phyloP scores from a whole-genome alignment of 1,139 yeast genomes.

The Debaryomyces nepalensis region DNA sequence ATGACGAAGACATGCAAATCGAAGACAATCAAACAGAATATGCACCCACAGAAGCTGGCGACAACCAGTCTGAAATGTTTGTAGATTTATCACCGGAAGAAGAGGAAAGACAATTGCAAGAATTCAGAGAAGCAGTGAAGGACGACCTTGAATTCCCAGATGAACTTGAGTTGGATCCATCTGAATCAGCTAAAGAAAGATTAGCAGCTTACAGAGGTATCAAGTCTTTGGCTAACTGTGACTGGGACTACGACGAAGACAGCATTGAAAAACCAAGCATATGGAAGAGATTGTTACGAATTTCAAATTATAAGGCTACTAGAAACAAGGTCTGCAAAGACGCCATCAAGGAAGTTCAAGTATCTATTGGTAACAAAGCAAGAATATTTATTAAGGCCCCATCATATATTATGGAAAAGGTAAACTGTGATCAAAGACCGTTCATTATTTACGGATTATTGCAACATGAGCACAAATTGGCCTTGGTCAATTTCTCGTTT shows the following conservation, averaged over 20 bases:
- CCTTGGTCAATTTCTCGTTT: constrained; percentile 80
- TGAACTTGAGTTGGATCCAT: constrained; percentile 84
- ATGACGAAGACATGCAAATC: constrained; percentile 32
- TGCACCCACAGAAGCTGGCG: constrained; percentile 45
- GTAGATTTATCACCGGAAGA: constrained; percentile 81
- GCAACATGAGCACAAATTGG: constrained; percentile 84
- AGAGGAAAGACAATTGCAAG: constrained; percentile 75
- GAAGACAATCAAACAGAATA: constrained; percentile 20
- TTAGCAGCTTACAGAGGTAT: constrained; percentile 83
- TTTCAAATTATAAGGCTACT: constrained; percentile 79
- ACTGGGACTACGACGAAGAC: constrained; percentile 86
- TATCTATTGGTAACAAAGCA: constrained; percentile 68
- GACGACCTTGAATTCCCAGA: constrained; percentile 96
- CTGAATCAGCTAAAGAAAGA: constrained; percentile 74
- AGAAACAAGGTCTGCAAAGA: constrained; percentile 72
- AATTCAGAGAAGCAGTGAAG: constrained; percentile 68
- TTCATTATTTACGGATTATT: constrained; percentile 74
- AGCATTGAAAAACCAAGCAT: constrained; percentile 77
- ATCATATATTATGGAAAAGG: constrained; percentile 45
- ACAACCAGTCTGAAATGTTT: constrained; percentile 60
- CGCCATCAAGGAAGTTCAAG: constrained; percentile 58
- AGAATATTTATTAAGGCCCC: constrained; percentile 69
- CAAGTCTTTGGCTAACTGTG: constrained; percentile 75
- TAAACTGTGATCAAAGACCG: constrained; percentile 50
- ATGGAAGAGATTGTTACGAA: constrained; percentile 76